phyloP scores from a whole-genome alignment of 2,329 filamentous ascomycete species.

The Zymoseptoria passerinii region DNA sequence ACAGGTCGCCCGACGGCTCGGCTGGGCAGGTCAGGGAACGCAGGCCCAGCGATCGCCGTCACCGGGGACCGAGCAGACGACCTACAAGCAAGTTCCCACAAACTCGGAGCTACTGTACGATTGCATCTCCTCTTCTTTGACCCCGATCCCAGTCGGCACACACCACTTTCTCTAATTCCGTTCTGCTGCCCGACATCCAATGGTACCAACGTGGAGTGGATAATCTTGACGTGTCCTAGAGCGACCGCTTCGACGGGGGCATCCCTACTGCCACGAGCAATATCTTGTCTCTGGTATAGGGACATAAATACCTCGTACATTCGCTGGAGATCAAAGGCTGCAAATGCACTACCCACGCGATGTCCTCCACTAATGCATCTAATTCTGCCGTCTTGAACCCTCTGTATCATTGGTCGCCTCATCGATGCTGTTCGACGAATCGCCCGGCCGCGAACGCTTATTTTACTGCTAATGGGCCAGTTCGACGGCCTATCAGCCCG shows the following conservation, averaged over 20 bases:
- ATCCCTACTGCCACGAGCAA: neutral
- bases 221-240: neutral
- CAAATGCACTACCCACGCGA: neutral
- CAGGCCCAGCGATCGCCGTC: neutral
- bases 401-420: neutral
- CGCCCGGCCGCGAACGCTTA: neutral
- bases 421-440: neutral
- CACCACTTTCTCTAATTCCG: neutral
- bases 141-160: neutral
- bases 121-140: neutral
- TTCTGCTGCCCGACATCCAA: neutral
- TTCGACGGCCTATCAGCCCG: neutral
- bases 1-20: neutral
- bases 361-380: neutral
- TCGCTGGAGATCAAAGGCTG: neutral
- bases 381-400: neutral
- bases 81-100: neutral
- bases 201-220: neutral
- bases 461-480: neutral
- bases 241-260: neutral
- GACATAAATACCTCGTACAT: neutral
- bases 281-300: neutral
- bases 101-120: neutral
- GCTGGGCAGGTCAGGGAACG: neutral
- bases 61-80: neutral